Base-by-base conservation (phyloP, 2,329 filamentous ascomycete species). In the Pleurostoma richardsiae region DNA sequence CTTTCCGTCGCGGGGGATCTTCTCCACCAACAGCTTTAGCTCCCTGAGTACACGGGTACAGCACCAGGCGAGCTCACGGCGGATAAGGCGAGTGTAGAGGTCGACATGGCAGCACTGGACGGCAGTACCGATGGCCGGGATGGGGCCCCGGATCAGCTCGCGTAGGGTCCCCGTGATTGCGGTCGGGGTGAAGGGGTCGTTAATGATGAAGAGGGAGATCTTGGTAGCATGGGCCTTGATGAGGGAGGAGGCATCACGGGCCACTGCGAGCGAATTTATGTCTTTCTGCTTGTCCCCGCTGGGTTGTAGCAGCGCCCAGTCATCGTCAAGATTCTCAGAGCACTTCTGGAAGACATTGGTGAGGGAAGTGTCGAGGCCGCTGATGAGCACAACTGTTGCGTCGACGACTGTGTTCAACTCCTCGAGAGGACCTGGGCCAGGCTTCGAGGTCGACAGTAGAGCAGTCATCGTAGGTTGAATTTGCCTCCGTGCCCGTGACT, bases 201-300 rank as follows among this genome's bases (percentile, higher is more conserved):
- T 96, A 59, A 95, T 86, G 2, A 94, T 80, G 10, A 97, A 78
- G 1, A 96, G 83, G 0, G 88, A 92, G 29, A 96, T 76, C 52
- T 95, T 96, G 5, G 90, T 96, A 2, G 85, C 80, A 61, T 96
- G 90, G 0, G 90, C 88, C 61, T 82, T 84, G 49, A 96, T 80
- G 4, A 95, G 74, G 29, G 76, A 79, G 1, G 88, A 80, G 0
- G 87, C 79, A 57, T 91, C 85, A 56, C 80, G 78, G 31, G 91
- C 81, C 48, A 92, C 76, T 10, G 81, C 69, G 28, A 96, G 76
- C 7, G 82, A 74, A 52, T 86, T 66, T 60, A 80, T 30, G 38
- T 54, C 50, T 2, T 54, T 49, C 38, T 46, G 36, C 38, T 45
- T 44, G 39, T 52, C 48, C 38, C 39, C 39, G 30, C 19, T 29